phyloP scores from a whole-genome alignment of 2,329 filamentous ascomycete genomes.

The Hypoxylon sp. region DNA sequence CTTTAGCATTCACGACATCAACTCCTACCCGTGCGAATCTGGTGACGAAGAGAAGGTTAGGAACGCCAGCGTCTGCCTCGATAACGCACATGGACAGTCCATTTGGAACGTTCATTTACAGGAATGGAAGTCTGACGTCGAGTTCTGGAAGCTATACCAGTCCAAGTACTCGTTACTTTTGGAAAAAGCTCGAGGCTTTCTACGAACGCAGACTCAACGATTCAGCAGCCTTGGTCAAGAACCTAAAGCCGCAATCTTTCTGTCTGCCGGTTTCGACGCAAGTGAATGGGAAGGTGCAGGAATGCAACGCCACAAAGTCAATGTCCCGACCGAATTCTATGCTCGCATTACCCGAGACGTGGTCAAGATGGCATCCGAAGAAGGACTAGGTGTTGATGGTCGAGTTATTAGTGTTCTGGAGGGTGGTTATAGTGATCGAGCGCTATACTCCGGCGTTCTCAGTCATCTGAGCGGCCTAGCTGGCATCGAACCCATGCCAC shows the following conservation, averaged over 20 bases:
- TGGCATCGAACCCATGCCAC: conserved; percentile 63
- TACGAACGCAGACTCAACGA: conserved; percentile 79
- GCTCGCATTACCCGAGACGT: conserved; percentile 90
- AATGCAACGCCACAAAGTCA: conserved; percentile 97
- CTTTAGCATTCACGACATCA: conserved; percentile 97
- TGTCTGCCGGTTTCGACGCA: conserved; percentile 96
- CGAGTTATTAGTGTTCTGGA: conserved; percentile 94
- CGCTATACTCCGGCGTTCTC: conserved; percentile 87
- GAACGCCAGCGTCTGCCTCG: conserved; percentile 93
- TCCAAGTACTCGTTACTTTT: conserved; percentile 82
- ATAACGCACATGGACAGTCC: conserved; percentile 92
- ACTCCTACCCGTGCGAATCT: conserved; percentile 95
- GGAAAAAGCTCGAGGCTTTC: conserved; percentile 83
- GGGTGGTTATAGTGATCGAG: conserved; percentile 95
- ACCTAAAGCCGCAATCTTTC: conserved; percentile 89
- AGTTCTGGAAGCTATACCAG: conserved; percentile 93
- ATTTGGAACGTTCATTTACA: conserved; percentile 98
- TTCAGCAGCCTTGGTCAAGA: conserved; percentile 71
- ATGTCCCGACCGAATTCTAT: conserved; percentile 97
- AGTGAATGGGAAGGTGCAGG: conserved; percentile 93
- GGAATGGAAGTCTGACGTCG: conserved; percentile 83
- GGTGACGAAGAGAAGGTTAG: conserved; percentile 95
- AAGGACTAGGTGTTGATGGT: conserved; percentile 82
- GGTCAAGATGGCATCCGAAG: conserved; percentile 84
- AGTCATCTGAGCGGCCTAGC: conserved; percentile 91